Evolutionary conservation across 2,329 filamentous ascomycete genomes (phyloP).

Genomic region (Magnaporthiopsis incrustans): DNA sequence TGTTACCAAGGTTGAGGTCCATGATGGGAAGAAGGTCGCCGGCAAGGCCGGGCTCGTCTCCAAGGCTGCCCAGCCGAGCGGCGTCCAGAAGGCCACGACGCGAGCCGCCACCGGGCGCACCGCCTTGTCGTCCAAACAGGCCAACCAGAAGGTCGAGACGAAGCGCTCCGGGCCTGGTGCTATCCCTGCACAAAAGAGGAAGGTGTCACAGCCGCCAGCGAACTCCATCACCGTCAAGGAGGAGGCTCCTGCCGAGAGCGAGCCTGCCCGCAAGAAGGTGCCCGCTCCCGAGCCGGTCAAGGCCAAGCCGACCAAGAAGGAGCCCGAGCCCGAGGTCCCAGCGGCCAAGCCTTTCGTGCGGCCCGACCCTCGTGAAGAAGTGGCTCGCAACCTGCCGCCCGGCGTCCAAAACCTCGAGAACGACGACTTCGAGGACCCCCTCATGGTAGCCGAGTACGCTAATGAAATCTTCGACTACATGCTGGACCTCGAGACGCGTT

Average conservation of each 20-base stretch:
- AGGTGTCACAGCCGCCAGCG: conserved; percentile 33
- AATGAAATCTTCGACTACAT: conserved; percentile 97
- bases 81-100: conserved; percentile 68
- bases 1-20: conserved; percentile 67
- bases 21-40: conserved; percentile 67
- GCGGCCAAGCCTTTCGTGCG: conserved; percentile 11
- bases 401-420: conserved; percentile 63
- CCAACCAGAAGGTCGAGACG: conserved; percentile 55
- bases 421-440: conserved; percentile 85
- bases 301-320: conserved; percentile 28
- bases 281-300: conserved; percentile 34
- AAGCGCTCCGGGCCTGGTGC: conserved; percentile 69
- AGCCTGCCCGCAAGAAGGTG: conserved; percentile 56
- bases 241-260: conserved; percentile 49
- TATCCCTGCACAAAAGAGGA: conserved; percentile 61
- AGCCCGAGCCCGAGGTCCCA: conserved; percentile 24
- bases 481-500: conserved; percentile 70
- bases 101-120: conserved; percentile 34
- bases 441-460: conserved; percentile 98
- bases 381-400: conserved; percentile 6
- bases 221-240: conserved; percentile 47
- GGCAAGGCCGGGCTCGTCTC: conserved; percentile 64
- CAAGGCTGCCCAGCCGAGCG: conserved; percentile 74
- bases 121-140: conserved; percentile 37
- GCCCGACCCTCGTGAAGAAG: conserved; percentile 2